Conservation (phyloP, 2,329 filamentous ascomycete genomes). For the Epichloe scottii region DNA sequence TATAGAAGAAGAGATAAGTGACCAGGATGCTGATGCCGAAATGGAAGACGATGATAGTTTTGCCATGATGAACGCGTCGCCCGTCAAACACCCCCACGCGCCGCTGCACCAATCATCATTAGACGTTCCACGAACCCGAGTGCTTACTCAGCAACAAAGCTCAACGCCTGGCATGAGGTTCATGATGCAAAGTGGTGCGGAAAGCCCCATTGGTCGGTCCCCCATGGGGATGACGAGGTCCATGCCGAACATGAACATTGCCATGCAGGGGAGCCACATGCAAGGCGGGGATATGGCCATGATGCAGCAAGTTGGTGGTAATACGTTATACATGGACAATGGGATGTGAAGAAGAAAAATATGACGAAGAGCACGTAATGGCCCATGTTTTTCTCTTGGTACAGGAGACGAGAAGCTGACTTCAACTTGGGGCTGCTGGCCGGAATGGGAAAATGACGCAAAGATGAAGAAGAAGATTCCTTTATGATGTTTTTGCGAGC, state of each 20-base stretch:
- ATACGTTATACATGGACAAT: constrained; percentile 39
- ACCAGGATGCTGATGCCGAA: constrained; percentile 31
- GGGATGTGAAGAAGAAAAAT: neutral
- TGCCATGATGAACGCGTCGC: constrained; percentile 33
- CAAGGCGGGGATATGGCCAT: constrained; percentile 32
- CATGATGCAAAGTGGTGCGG: constrained; percentile 29
- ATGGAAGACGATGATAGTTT: constrained; percentile 50
- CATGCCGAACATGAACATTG: constrained; percentile 33
- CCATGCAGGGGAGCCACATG: constrained; percentile 26
- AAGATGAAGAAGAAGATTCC: neutral
- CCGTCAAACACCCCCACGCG: constrained; percentile 23
- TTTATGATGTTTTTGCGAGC: constrained; percentile 3
- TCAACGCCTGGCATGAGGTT: constrained; percentile 25
- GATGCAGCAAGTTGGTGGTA: constrained; percentile 33
- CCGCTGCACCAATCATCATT: constrained; percentile 29
- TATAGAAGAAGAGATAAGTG: constrained; percentile 23
- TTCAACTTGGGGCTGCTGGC: neutral
- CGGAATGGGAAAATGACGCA: neutral
- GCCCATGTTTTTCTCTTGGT: neutral
- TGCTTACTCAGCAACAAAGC: constrained; percentile 20
- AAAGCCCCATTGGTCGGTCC: constrained; percentile 22
- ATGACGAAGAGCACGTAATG: neutral
- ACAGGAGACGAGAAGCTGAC: neutral
- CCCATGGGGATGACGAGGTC: constrained; percentile 29
- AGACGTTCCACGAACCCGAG: constrained; percentile 30